phyloP scores from a whole-genome alignment of 2,329 filamentous ascomycete species.

The Ophiocordyceps camponoti-saundersi region DNA sequence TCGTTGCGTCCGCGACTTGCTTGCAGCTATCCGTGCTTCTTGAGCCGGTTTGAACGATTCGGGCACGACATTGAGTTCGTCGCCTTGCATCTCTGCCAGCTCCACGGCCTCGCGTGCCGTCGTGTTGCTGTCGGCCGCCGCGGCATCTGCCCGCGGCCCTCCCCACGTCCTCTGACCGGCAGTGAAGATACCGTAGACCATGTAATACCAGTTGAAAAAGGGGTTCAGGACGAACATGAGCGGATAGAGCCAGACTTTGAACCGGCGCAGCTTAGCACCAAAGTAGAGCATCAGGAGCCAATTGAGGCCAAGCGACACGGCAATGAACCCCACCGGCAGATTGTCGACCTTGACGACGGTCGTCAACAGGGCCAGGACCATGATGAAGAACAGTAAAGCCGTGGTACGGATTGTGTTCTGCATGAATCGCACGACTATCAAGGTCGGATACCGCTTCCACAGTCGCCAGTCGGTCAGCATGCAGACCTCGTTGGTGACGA shows the following conservation, averaged over 20 bases:
- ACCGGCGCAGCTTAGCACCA: constrained; percentile 68
- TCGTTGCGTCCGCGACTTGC: constrained; percentile 9
- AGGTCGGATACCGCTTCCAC: constrained; percentile 78
- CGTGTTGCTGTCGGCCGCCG: constrained; percentile 56
- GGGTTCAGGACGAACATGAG: constrained; percentile 92
- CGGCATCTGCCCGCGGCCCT: constrained; percentile 79
- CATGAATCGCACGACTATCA: constrained; percentile 78
- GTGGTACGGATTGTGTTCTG: constrained; percentile 95
- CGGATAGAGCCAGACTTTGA: constrained; percentile 89
- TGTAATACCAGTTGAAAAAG: constrained; percentile 97
- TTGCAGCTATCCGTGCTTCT: constrained; percentile 24
- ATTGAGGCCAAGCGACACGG: constrained; percentile 79
- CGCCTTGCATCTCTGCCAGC: constrained; percentile 57
- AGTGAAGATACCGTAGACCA: constrained; percentile 93
- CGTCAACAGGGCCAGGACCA: constrained; percentile 71
- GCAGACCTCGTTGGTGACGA: constrained; percentile 94
- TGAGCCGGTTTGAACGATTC: constrained; percentile 59
- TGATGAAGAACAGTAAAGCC: constrained; percentile 83
- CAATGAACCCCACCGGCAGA: constrained; percentile 85
- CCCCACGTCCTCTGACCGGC: constrained; percentile 92
- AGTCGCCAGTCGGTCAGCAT: constrained; percentile 91
- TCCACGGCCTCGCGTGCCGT: constrained; percentile 75
- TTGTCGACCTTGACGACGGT: constrained; percentile 64
- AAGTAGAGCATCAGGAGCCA: constrained; percentile 96
- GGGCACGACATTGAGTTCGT: constrained; percentile 79